phyloP scores from a whole-genome alignment of 768 basidiomycete species.

The Lanmaoa rubissima region DNA sequence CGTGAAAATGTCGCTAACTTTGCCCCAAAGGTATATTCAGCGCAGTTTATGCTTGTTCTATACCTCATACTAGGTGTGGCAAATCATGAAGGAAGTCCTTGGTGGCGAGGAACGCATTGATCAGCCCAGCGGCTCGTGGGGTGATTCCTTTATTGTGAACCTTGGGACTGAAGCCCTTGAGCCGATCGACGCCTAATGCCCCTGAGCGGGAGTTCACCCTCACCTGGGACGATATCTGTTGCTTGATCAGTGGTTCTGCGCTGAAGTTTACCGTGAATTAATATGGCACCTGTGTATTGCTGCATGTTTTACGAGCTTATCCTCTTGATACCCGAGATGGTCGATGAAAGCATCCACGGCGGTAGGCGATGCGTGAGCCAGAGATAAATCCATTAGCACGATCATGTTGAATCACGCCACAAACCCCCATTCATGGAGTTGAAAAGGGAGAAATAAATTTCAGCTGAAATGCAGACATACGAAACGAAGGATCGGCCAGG shows the following conservation, averaged over 20 bases:
- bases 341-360: background rate
- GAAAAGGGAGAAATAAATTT: background rate
- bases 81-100: slow-evolving; percentile 2
- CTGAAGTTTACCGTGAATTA: background rate
- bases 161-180: background rate
- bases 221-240: background rate
- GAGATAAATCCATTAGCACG: background rate
- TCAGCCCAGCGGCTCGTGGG: background rate
- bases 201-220: too few species aligned
- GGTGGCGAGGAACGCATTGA: background rate
- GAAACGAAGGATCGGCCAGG: background rate
- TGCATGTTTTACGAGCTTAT: background rate
- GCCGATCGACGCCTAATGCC: background rate
- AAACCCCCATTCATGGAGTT: background rate
- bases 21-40: slow-evolving; percentile 47
- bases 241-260: background rate
- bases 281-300: background rate
- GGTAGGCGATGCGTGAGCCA: background rate
- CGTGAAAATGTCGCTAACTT: slow-evolving; percentile 42
- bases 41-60: background rate
- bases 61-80: background rate
- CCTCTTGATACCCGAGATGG: background rate
- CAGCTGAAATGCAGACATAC: background rate
- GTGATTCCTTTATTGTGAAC: slow-evolving; percentile 1
- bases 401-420: background rate